A percentile compares a stretch with the other conserved stretches of the same genome.
These are phyloP conservation scores for Colletotrichum lindemuthianum DNA, from an alignment of 2,329 filamentous ascomycete species.

Conservation along the genomic window DNA sequence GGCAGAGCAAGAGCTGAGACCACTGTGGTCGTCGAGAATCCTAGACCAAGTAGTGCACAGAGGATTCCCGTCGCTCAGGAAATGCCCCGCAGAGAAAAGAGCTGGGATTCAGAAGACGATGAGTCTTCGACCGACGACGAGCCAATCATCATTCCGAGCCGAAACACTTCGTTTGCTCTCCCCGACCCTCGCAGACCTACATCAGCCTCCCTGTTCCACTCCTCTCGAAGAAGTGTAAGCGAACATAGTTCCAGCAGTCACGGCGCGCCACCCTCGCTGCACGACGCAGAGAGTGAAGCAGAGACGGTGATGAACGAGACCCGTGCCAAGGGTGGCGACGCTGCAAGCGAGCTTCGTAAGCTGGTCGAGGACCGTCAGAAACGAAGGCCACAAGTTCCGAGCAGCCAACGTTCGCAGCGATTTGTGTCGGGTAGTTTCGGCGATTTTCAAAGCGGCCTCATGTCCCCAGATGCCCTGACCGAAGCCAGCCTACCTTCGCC, in stretches of 20 bases:
- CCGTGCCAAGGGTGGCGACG: conserved; percentile 60
- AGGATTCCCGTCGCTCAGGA: conserved; percentile 38
- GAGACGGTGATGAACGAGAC: conserved; percentile 66
- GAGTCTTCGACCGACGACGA: conserved; percentile 72
- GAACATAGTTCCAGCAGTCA: conserved; percentile 58
- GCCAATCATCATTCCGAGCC: conserved; percentile 71
- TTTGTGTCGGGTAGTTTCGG: conserved; percentile 46
- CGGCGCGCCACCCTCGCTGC: conserved; percentile 42
- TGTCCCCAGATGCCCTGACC: conserved; percentile 63
- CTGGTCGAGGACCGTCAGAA: conserved; percentile 64
- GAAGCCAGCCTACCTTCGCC: conserved; percentile 60
- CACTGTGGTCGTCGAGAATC: conserved; percentile 52
- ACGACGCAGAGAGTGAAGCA: conserved; percentile 65
- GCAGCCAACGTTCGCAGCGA: conserved; percentile 30
- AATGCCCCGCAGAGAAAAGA: conserved; percentile 42
- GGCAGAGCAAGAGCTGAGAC: conserved; percentile 68
- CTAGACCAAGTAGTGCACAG: conserved; percentile 33
- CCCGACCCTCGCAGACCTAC: conserved; percentile 63
- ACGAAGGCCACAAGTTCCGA: conserved; percentile 43
- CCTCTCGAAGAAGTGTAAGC: conserved; percentile 58
- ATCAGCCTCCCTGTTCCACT: conserved; percentile 57
- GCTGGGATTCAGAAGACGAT: conserved; percentile 60
- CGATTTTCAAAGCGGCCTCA: conserved; percentile 48
- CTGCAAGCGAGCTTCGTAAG: conserved; percentile 68
- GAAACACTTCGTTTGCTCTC: conserved; percentile 66